These are phyloP conservation scores for Zygoascus bituminiphila DNA, from an alignment of 805 yeast genomes.

Conservation along the genomic window DNA sequence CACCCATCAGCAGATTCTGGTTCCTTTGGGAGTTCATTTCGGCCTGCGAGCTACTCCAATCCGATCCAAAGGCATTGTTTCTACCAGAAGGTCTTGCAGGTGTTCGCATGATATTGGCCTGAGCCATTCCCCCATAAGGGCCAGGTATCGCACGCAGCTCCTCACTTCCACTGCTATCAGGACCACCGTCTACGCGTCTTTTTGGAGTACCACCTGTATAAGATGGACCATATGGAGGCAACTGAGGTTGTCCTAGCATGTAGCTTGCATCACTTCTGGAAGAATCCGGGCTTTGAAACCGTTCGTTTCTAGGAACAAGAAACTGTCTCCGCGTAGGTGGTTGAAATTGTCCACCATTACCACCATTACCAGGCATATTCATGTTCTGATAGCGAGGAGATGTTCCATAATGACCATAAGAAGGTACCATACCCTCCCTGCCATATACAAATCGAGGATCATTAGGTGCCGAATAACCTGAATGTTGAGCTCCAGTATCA, in stretches of 20 bases:
- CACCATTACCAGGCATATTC: no score
- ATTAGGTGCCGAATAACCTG: neutral
- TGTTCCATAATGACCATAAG: neutral
- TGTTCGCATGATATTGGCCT: neutral
- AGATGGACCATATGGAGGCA: conserved; percentile 1
- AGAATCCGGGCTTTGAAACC: neutral
- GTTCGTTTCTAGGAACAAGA: neutral
- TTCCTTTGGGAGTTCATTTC: neutral
- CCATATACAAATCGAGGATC: neutral
- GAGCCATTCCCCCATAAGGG: neutral
- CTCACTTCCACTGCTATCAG: conserved; percentile 1
- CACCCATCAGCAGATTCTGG: neutral
- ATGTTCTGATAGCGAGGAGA: neutral
- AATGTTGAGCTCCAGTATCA: no score
- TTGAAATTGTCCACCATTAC: neutral
- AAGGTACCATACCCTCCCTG: neutral
- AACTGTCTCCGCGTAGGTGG: neutral
- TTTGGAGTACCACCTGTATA: neutral
- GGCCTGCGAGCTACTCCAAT: neutral
- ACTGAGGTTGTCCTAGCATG: neutral
- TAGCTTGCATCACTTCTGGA: neutral
- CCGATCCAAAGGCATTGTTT: neutral
- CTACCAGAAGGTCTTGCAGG: neutral
- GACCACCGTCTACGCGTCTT: neutral
- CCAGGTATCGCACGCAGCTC: neutral